Conservation (phyloP, 1,139 yeast genomes). For the Spathaspora sp. region DNA sequence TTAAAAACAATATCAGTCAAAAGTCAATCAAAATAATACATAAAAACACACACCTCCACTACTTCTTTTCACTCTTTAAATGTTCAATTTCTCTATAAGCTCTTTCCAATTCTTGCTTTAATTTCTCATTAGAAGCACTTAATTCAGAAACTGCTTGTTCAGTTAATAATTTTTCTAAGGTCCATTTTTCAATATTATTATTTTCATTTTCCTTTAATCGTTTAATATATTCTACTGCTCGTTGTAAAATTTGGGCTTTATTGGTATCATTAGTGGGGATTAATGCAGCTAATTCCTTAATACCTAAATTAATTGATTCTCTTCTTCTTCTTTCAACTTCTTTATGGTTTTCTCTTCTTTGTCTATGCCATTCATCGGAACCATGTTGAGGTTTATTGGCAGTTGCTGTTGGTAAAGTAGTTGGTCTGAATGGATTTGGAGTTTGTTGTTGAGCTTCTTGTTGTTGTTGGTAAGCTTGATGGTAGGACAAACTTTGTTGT, state of each 20-base stretch:
- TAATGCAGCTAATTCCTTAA: constrained; percentile 75
- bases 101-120: constrained; percentile 50
- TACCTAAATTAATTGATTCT: constrained; percentile 87
- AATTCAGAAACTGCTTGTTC: constrained; percentile 78
- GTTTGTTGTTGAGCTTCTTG: constrained; percentile 3
- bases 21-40: background rate
- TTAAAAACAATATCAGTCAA: background rate
- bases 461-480: constrained; percentile 24
- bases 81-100: constrained; percentile 92
- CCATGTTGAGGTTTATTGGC: constrained; percentile 56
- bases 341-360: constrained; percentile 88
- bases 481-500: constrained; percentile 19
- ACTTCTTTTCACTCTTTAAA: constrained; percentile 56
- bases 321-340: constrained; percentile 97
- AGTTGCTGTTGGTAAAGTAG: constrained; percentile 34
- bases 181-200: constrained; percentile 89
- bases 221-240: constrained; percentile 87
- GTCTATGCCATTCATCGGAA: constrained; percentile 83
- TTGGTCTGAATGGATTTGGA: constrained; percentile 2
- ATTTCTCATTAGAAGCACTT: constrained; percentile 27
- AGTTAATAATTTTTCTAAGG: constrained; percentile 83
- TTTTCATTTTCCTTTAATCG: constrained; percentile 86
- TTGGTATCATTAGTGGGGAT: constrained; percentile 90
- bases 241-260: constrained; percentile 83
- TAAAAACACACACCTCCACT: constrained; percentile 9